Percentiles rank a stretch among this genome's conserved stretches.
Conservation (phyloP, 805 yeast genomes). For the Kodamaea hsintzibuensis region DNA sequence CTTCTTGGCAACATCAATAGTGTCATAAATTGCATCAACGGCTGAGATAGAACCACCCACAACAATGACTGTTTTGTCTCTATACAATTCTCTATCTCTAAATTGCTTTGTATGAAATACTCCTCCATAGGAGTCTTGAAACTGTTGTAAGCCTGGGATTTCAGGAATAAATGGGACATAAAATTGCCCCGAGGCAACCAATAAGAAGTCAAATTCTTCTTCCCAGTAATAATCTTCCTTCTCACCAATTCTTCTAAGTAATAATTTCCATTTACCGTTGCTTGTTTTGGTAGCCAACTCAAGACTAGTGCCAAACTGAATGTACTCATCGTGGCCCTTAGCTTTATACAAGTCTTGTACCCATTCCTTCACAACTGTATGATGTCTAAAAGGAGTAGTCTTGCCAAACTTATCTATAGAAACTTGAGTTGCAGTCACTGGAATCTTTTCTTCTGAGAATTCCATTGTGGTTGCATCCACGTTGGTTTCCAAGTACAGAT, state of each 20-base stretch:
- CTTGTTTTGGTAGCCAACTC: conserved; percentile 28
- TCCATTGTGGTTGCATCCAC: conserved; percentile 25
- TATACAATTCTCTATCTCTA: conserved; percentile 16
- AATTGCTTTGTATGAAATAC: conserved; percentile 23
- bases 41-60: conserved; percentile 20
- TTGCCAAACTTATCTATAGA: conserved; percentile 19
- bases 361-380: conserved; percentile 19
- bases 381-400: conserved; percentile 22
- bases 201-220: conserved; percentile 19
- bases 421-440: conserved; percentile 13
- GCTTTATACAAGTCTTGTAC: conserved; percentile 20
- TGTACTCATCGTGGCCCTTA: conserved; percentile 21
- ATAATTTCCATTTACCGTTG: conserved; percentile 19
- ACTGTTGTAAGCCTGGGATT: conserved; percentile 19
- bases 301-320: conserved; percentile 25
- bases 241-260: conserved; percentile 15
- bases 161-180: conserved; percentile 22
- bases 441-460: conserved; percentile 23
- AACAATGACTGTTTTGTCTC: conserved; percentile 20
- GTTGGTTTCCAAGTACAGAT: conserved; percentile 24
- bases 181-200: conserved; percentile 25
- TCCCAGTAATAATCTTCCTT: conserved; percentile 18
- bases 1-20: conserved; percentile 17
- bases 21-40: conserved; percentile 21
- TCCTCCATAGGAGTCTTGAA: conserved; percentile 11